These are phyloP conservation scores for Starmerella kuoi DNA, from an alignment of 805 yeast genomes.

Conservation along the genomic window DNA sequence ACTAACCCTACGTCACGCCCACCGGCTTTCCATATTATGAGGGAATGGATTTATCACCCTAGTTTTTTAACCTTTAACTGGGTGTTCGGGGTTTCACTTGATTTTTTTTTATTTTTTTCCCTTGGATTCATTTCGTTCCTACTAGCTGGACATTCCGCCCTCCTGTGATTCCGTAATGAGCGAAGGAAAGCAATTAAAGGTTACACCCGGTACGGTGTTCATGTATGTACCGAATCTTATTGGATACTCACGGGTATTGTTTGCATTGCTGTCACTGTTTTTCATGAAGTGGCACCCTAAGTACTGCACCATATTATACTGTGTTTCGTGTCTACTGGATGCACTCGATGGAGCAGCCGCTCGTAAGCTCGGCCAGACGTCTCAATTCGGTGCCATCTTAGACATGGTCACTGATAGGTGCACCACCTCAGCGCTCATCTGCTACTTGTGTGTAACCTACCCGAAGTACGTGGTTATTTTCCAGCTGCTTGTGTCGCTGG, in stretches of 20 bases:
- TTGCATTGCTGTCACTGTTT: constrained; percentile 67
- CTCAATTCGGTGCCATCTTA: constrained; percentile 87
- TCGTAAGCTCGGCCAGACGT: constrained; percentile 73
- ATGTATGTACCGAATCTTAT: constrained; percentile 81
- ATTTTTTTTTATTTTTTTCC: too few species aligned
- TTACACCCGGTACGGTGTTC: constrained; percentile 40
- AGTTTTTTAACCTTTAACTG: too few species aligned
- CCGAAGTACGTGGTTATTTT: constrained; percentile 58
- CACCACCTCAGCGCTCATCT: constrained; percentile 86
- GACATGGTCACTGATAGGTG: constrained; percentile 99
- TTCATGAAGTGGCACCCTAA: constrained; percentile 79
- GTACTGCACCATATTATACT: constrained; percentile 62
- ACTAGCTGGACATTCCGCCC: too few species aligned
- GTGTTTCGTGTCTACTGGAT: constrained; percentile 81
- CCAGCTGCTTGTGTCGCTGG: constrained; percentile 72
- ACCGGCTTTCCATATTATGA: too few species aligned
- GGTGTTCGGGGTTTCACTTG: too few species aligned
- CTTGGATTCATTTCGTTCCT: too few species aligned
- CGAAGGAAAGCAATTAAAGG: constrained; percentile 1
- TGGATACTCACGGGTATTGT: constrained; percentile 73
- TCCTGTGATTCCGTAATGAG: too few species aligned
- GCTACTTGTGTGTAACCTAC: constrained; percentile 68
- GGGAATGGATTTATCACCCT: too few species aligned
- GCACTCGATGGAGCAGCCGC: constrained; percentile 97
- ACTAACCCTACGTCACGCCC: too few species aligned